Conservation (phyloP, 371 early-diverging fungal genomes). For the Parasitella parasitica region DNA sequence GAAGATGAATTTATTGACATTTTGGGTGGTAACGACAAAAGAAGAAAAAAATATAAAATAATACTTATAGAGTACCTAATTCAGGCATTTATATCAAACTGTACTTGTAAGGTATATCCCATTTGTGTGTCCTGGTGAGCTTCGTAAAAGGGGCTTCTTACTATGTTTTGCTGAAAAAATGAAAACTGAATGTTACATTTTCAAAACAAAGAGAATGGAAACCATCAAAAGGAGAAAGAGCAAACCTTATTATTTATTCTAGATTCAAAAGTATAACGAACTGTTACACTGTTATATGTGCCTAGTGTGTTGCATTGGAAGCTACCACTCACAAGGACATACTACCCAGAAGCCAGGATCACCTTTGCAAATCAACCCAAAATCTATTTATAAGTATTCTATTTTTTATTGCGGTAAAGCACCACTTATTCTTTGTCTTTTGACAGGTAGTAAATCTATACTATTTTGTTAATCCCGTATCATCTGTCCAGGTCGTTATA, state of each 20-base stretch:
- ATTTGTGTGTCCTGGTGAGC: not conserved
- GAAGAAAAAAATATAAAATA: not conserved
- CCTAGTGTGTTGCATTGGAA: too few relatives aligned
- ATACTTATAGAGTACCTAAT: not conserved
- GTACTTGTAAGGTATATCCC: not conserved
- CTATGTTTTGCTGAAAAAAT: not conserved
- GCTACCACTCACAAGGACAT: too few relatives aligned
- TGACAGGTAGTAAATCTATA: too few relatives aligned
- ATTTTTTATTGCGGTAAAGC: too few relatives aligned
- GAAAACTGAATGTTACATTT: not conserved
- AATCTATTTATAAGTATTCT: too few relatives aligned
- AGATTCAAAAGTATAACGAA: not conserved
- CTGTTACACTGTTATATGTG: not conserved
- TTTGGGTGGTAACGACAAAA: not conserved
- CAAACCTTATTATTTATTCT: not conserved
- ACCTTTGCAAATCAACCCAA: too few relatives aligned
- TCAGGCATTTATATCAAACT: not conserved
- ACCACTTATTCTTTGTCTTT: too few relatives aligned
- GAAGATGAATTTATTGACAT: constrained; percentile 14
- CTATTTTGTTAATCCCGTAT: too few relatives aligned
- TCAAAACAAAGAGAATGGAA: not conserved
- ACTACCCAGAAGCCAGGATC: too few relatives aligned
- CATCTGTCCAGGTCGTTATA: too few relatives aligned
- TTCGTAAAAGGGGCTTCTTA: not conserved
- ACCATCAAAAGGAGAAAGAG: not conserved